These are phyloP conservation scores for Fusarium continuum DNA, from an alignment of 2,329 filamentous ascomycete genomes.

Conservation along the genomic window DNA sequence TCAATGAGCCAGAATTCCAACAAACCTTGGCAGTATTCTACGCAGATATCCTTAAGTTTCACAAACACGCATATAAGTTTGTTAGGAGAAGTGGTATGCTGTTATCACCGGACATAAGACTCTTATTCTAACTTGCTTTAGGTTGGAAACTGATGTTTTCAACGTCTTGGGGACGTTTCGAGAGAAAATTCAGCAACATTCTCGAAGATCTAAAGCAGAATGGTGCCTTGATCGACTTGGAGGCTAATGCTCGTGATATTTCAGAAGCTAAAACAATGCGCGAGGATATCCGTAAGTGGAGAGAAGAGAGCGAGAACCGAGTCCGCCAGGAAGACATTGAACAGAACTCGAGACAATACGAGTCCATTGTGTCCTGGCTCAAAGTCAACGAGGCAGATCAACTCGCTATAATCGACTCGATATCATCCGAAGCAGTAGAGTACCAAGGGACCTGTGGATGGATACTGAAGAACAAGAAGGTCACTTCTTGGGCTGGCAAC, in stretches of 20 bases:
- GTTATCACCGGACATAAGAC: accelerated
- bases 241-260: slow-evolving; percentile 47
- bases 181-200: slow-evolving; percentile 47
- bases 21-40: slow-evolving; percentile 55
- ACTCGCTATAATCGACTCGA: slow-evolving; percentile 7
- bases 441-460: slow-evolving; percentile 16
- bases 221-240: slow-evolving; percentile 45
- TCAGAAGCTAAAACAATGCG: slow-evolving; percentile 33
- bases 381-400: slow-evolving; percentile 20
- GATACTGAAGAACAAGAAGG: slow-evolving; percentile 6
- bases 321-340: not conserved
- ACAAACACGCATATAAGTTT: slow-evolving; percentile 57
- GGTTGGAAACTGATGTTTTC: slow-evolving; percentile 50
- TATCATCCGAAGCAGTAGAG: not conserved
- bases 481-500: not conserved
- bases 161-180: slow-evolving; percentile 52
- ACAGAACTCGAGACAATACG: not conserved
- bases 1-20: slow-evolving; percentile 49
- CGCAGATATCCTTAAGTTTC: slow-evolving; percentile 59
- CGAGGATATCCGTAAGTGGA: slow-evolving; percentile 14
- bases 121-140: slow-evolving; percentile 29
- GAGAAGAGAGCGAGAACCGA: slow-evolving; percentile 7
- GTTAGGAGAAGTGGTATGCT: slow-evolving; percentile 48
- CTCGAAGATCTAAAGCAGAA: slow-evolving; percentile 47
- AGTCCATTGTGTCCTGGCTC: slow-evolving; percentile 18